Conservation (phyloP, 441 rosid species). For the Capsella rubella region DNA sequence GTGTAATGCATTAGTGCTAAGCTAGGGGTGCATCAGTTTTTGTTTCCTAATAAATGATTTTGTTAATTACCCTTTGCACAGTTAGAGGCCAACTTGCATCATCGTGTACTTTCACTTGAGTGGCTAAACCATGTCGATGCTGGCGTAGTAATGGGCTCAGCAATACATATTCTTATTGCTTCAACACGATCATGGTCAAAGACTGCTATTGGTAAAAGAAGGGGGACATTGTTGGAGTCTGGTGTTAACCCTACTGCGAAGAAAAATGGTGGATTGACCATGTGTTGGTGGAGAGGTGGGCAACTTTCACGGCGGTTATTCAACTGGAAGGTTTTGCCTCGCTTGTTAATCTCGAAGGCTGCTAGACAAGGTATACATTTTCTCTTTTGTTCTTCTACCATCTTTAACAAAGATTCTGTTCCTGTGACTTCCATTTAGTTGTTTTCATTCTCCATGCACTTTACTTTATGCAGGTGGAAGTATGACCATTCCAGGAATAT, state of each 20-base stretch:
- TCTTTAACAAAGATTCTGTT: constrained; percentile 13
- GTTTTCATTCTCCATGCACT: constrained; percentile 45
- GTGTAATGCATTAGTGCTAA: constrained; percentile 26
- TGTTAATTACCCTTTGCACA: constrained; percentile 51
- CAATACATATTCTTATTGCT: constrained; percentile 66
- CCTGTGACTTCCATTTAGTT: constrained; percentile 43
- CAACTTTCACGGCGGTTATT: constrained; percentile 74
- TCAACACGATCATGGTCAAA: constrained; percentile 65
- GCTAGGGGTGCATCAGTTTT: constrained; percentile 18
- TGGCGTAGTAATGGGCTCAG: constrained; percentile 72
- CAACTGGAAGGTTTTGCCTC: constrained; percentile 88
- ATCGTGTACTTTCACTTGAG: constrained; percentile 76
- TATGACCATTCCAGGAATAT: constrained; percentile 71
- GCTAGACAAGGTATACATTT: constrained; percentile 84
- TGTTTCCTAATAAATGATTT: constrained; percentile 33
- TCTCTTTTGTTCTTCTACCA: constrained; percentile 37
- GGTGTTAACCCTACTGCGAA: constrained; percentile 62
- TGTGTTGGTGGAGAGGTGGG: constrained; percentile 99
- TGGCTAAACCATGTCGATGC: constrained; percentile 87
- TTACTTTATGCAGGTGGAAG: constrained; percentile 78
- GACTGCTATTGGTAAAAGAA: constrained; percentile 71
- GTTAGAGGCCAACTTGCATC: constrained; percentile 85
- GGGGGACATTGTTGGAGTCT: constrained; percentile 55
- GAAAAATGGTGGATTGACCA: constrained; percentile 66
- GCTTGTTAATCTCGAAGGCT: constrained; percentile 72